A percentile compares a stretch with the other conserved stretches of the same genome.
Conservation (phyloP, 2,329 filamentous ascomycete genomes). For the Blumeriella jaapii region DNA sequence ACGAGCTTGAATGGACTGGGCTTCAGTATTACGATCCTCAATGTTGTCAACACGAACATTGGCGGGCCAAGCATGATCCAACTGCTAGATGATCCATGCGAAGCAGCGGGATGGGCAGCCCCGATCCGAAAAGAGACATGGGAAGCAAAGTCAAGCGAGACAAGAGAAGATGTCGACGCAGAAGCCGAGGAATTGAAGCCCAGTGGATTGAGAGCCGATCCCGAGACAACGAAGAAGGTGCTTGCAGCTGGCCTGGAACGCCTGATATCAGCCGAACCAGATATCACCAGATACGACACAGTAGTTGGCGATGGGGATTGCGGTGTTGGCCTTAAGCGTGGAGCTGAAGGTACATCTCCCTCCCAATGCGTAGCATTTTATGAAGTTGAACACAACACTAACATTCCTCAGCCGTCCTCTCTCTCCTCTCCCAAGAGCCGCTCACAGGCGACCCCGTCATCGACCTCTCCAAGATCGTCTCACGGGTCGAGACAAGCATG, state of each 20-base stretch:
- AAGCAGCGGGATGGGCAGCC: slow-evolving; percentile 56
- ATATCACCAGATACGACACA: slow-evolving; percentile 57
- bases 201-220: slow-evolving; percentile 24
- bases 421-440: slow-evolving; percentile 31
- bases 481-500: slow-evolving; percentile 57
- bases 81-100: slow-evolving; percentile 54
- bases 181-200: slow-evolving; percentile 26
- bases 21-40: slow-evolving; percentile 58
- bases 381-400: no score
- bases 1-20: slow-evolving; percentile 61
- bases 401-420: slow-evolving; percentile 33
- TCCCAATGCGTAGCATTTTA: neutral
- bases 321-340: slow-evolving; percentile 56
- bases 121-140: slow-evolving; percentile 48
- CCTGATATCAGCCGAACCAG: slow-evolving; percentile 51
- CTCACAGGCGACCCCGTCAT: slow-evolving; percentile 45
- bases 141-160: slow-evolving; percentile 34
- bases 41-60: slow-evolving; percentile 41
- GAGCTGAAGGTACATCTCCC: slow-evolving; percentile 40
- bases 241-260: slow-evolving; percentile 43
- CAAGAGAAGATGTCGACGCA: slow-evolving; percentile 16
- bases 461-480: slow-evolving; percentile 48
- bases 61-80: slow-evolving; percentile 43
- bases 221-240: slow-evolving; percentile 35
- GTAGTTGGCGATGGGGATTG: slow-evolving; percentile 65